Evolutionary conservation across 1,139 yeast genomes (phyloP).

Genomic region (Blastobotrys buckinghamii): DNA sequence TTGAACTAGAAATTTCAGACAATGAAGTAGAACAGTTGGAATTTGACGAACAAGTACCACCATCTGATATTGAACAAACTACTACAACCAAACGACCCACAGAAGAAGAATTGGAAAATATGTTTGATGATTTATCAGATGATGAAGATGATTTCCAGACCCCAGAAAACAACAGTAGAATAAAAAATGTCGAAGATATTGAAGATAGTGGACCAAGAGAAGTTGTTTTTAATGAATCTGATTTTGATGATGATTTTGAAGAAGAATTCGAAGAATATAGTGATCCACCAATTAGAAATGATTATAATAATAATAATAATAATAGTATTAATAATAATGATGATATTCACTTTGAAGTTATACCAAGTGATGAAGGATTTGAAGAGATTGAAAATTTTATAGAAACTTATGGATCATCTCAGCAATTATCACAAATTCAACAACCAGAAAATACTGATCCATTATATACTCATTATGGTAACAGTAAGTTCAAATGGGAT

Average conservation of each 20-base stretch:
- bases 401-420: background rate
- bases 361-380: slow-evolving; percentile 2
- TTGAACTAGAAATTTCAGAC: slow-evolving; percentile 7
- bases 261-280: background rate
- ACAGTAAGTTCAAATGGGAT: slow-evolving; percentile 47
- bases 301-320: background rate
- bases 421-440: background rate
- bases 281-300: background rate
- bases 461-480: background rate
- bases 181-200: background rate
- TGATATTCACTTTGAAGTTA: no score
- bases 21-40: slow-evolving; percentile 4
- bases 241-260: background rate
- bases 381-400: slow-evolving; percentile 5
- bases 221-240: background rate
- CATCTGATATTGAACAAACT: background rate
- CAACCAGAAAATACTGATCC: background rate
- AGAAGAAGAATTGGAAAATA: background rate
- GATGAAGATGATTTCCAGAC: background rate
- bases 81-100: no score
- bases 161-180: background rate
- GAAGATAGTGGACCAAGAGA: slow-evolving; percentile 1
- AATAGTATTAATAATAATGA: no score
- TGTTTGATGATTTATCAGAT: background rate
- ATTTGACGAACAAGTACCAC: background rate